Evolutionary conservation across 2,329 filamentous ascomycete species (phyloP).

Genomic region (Exophiala oligosperma): DNA sequence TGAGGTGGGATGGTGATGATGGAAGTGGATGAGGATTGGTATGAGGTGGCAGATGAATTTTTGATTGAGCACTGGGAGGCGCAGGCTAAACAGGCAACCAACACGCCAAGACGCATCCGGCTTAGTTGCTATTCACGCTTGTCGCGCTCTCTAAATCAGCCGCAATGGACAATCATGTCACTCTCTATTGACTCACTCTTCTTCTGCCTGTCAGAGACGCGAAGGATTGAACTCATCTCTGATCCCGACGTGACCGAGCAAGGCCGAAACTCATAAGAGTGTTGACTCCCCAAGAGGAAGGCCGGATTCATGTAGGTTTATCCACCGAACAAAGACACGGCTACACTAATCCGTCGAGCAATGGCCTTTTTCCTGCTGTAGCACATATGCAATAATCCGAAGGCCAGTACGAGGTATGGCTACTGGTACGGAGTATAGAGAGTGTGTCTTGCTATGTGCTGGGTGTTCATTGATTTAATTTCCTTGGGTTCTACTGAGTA

Average conservation of each 20-base stretch:
- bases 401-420: not conserved
- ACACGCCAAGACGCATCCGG: slow-evolving; percentile 4
- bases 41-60: slow-evolving; percentile 14
- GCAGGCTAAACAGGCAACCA: slow-evolving; percentile 10
- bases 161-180: not conserved
- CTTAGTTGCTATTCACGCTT: not conserved
- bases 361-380: no score
- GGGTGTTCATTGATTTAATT: no score
- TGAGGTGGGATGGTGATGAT: slow-evolving; percentile 17
- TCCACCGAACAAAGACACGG: not conserved
- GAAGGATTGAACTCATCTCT: no score
- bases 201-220: not conserved
- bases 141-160: not conserved
- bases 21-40: slow-evolving; percentile 17
- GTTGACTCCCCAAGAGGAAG: no score
- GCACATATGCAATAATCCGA: no score
- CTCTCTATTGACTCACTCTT: no score
- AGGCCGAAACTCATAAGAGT: no score
- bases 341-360: not conserved
- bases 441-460: no score
- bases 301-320: no score
- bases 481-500: no score
- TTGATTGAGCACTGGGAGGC: slow-evolving; percentile 9
- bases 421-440: not conserved
- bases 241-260: no score